phyloP scores from a whole-genome alignment of 805 yeast genomes.

The Myxozyma geophila region DNA sequence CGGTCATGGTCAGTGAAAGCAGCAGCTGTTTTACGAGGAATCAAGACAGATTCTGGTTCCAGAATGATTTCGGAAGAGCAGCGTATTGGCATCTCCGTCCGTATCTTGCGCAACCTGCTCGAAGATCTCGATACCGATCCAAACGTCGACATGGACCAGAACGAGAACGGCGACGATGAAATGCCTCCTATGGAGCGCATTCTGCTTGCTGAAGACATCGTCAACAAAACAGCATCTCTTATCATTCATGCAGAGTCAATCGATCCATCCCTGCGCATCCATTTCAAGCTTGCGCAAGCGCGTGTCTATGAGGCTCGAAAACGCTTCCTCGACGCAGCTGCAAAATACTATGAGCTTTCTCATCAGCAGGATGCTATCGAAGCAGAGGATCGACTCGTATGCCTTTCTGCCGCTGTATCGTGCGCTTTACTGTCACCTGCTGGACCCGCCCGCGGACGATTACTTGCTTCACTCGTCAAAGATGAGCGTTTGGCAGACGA shows the following conservation, averaged over 20 bases:
- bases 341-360: conserved; percentile 42
- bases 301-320: conserved; percentile 42
- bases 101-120: conserved; percentile 40
- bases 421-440: conserved; percentile 45
- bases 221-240: conserved; percentile 40
- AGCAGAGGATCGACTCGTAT: conserved; percentile 38
- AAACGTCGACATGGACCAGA: neutral
- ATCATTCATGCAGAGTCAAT: conserved; percentile 28
- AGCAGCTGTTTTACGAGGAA: conserved; percentile 40
- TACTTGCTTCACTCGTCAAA: conserved; percentile 39
- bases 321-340: conserved; percentile 42
- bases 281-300: conserved; percentile 44
- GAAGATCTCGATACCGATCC: conserved; percentile 38
- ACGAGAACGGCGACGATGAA: conserved; percentile 13
- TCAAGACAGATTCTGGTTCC: conserved; percentile 35
- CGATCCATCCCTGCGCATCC: conserved; percentile 25
- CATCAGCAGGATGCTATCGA: conserved; percentile 35
- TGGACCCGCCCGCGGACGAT: conserved; percentile 42
- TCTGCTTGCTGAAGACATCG: conserved; percentile 38
- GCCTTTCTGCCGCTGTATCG: conserved; percentile 41
- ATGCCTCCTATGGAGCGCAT: conserved; percentile 23
- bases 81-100: conserved; percentile 38
- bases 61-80: conserved; percentile 37
- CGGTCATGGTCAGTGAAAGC: conserved; percentile 35
- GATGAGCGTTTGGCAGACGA: conserved; percentile 38